Conservation (phyloP, 805 yeast genomes). For the Candida boidinii region DNA sequence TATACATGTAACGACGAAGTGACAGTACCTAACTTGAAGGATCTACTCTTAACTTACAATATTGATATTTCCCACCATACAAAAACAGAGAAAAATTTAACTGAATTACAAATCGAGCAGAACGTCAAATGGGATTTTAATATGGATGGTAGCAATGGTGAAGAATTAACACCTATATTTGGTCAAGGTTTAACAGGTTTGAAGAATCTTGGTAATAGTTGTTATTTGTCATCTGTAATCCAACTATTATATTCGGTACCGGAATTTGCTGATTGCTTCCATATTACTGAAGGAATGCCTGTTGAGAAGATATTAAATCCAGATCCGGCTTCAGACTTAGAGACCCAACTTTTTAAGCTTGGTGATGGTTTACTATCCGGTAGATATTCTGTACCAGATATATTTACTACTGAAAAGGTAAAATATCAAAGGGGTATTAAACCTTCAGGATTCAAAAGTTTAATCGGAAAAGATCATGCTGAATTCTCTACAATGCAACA, state of each 20-base stretch:
- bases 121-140: slow-evolving; percentile 90
- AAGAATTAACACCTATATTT: slow-evolving; percentile 49
- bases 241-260: slow-evolving; percentile 56
- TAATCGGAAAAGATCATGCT: slow-evolving; percentile 68
- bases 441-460: slow-evolving; percentile 66
- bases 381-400: slow-evolving; percentile 56
- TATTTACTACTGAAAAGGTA: slow-evolving; percentile 26
- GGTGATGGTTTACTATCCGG: slow-evolving; percentile 76
- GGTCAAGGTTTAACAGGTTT: slow-evolving; percentile 81
- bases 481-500: slow-evolving; percentile 86
- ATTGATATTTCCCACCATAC: slow-evolving; percentile 47
- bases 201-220: slow-evolving; percentile 86
- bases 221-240: slow-evolving; percentile 76
- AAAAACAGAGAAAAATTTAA: slow-evolving; percentile 81
- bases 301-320: slow-evolving; percentile 22
- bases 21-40: slow-evolving; percentile 50
- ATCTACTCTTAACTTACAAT: slow-evolving; percentile 48
- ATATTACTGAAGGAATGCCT: slow-evolving; percentile 25
- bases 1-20: slow-evolving; percentile 87
- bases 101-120: slow-evolving; percentile 89
- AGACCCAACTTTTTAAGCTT: slow-evolving; percentile 70
- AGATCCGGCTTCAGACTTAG: slow-evolving; percentile 59
- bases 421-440: slow-evolving; percentile 68
- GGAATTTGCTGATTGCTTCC: slow-evolving; percentile 30
- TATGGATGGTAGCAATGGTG: slow-evolving; percentile 66